These are phyloP conservation scores for Calonectria ilicicola DNA, from an alignment of 2,329 filamentous ascomycete species.

Conservation along the genomic window DNA sequence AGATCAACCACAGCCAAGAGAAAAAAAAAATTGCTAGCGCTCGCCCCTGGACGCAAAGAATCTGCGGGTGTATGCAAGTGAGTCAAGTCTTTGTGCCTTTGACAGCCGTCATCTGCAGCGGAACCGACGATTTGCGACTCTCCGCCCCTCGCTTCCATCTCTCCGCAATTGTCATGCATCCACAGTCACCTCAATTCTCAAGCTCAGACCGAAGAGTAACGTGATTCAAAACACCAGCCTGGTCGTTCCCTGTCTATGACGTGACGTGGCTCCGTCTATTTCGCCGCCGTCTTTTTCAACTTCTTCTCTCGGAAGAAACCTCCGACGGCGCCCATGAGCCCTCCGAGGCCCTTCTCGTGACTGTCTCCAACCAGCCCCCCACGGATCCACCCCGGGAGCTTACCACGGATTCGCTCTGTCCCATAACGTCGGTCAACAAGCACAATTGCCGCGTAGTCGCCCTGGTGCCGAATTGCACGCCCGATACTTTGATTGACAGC, in stretches of 20 bases:
- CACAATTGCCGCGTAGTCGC: slow-evolving; percentile 91
- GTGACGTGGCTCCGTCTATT: slow-evolving; percentile 9
- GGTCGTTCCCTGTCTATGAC: neutral
- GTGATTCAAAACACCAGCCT: neutral
- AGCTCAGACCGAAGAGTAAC: slow-evolving; percentile 3
- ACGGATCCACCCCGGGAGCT: slow-evolving; percentile 91
- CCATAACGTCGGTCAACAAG: slow-evolving; percentile 85
- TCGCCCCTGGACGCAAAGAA: neutral
- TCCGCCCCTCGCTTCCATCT: slow-evolving; percentile 31
- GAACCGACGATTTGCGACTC: slow-evolving; percentile 11
- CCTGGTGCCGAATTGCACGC: slow-evolving; percentile 86
- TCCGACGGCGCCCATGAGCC: slow-evolving; percentile 69
- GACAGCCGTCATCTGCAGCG: slow-evolving; percentile 9
- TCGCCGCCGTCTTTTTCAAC: slow-evolving; percentile 10
- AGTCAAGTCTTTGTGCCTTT: slow-evolving; percentile 39
- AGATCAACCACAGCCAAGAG: neutral
- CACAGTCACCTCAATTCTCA: slow-evolving; percentile 28
- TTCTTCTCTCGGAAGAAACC: slow-evolving; percentile 69
- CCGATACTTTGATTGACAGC: slow-evolving; percentile 98
- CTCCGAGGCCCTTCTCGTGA: slow-evolving; percentile 64
- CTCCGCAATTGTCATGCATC: slow-evolving; percentile 16
- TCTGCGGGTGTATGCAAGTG: slow-evolving; percentile 13
- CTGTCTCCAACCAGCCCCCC: slow-evolving; percentile 70
- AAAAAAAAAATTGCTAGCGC: slow-evolving; percentile 6
- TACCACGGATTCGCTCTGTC: slow-evolving; percentile 77